These are phyloP conservation scores for Saturnispora halmiae DNA, from an alignment of 805 yeast genomes.

Conservation along the genomic window DNA sequence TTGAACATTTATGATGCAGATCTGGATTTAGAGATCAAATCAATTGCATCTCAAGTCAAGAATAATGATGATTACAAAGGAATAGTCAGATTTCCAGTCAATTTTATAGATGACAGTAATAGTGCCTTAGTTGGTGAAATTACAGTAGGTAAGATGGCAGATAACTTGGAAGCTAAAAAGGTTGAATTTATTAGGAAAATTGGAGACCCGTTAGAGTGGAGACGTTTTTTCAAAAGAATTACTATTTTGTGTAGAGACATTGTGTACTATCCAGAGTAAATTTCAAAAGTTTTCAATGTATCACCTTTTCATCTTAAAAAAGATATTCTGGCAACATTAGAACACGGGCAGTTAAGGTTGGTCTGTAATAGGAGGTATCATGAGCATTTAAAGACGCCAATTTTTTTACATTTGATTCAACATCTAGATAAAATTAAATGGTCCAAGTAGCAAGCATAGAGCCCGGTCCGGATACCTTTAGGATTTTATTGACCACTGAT, in stretches of 20 bases:
- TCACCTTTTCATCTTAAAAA: too few species aligned
- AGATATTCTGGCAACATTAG: too few species aligned
- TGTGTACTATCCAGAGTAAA: slow-evolving; percentile 29
- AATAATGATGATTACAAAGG: slow-evolving; percentile 26
- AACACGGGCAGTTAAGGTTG: neutral
- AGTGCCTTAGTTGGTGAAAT: slow-evolving; percentile 39
- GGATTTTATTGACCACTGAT: slow-evolving; percentile 81
- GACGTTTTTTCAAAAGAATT: slow-evolving; percentile 51
- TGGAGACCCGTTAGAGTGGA: slow-evolving; percentile 71
- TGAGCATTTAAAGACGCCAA: neutral
- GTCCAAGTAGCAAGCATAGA: slow-evolving; percentile 35
- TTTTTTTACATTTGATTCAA: neutral
- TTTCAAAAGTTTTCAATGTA: too few species aligned
- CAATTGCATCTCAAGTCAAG: slow-evolving; percentile 16
- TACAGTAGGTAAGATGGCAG: slow-evolving; percentile 32
- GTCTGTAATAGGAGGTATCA: neutral
- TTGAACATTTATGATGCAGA: slow-evolving; percentile 31
- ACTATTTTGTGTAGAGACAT: slow-evolving; percentile 50
- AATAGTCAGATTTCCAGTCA: slow-evolving; percentile 31
- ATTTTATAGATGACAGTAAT: slow-evolving; percentile 37
- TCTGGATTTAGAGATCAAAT: slow-evolving; percentile 17
- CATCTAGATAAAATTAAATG: slow-evolving; percentile 21
- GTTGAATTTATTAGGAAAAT: slow-evolving; percentile 46
- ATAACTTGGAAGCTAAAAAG: slow-evolving; percentile 34
- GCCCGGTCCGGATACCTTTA: slow-evolving; percentile 56